A percentile compares a stretch with the other conserved stretches of the same genome.
These are phyloP conservation scores for Chaetomium fimeti DNA, from an alignment of 495 filamentous ascomycete genomes.

Conservation along the genomic window DNA sequence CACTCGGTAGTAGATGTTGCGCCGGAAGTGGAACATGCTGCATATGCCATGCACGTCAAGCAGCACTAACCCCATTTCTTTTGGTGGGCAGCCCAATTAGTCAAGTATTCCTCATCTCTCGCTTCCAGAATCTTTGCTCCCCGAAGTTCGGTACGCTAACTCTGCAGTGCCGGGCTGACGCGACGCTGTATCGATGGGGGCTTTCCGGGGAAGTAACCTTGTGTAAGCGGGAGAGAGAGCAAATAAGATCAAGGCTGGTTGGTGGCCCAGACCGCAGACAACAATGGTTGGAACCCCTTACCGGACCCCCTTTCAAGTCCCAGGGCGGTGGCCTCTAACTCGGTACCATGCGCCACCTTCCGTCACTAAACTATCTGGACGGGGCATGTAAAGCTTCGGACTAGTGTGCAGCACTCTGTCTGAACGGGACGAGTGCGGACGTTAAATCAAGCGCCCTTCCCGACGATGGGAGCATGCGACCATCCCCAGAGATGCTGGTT, in stretches of 20 bases:
- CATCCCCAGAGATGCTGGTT: neutral
- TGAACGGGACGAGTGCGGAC: neutral
- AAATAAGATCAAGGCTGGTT: neutral
- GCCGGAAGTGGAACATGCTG: neutral
- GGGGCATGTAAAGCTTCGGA: neutral
- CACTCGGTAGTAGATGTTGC: neutral
- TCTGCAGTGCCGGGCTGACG: neutral
- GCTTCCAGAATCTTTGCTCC: conserved; percentile 1
- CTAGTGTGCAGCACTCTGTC: neutral
- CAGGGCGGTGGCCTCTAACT: neutral
- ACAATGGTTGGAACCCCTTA: neutral
- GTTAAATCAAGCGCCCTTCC: neutral
- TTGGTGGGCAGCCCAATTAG: neutral
- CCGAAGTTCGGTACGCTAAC: neutral
- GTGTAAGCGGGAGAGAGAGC: neutral
- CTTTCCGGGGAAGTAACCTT: neutral
- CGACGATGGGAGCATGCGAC: neutral
- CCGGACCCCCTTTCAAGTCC: neutral
- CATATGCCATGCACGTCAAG: neutral
- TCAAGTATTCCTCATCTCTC: neutral
- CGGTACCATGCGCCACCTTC: neutral
- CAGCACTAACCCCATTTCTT: neutral
- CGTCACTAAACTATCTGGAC: neutral
- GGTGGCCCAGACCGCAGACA: neutral
- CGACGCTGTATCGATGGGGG: neutral